A percentile compares a stretch with the other conserved stretches of the same genome.
phyloP scores from a whole-genome alignment of 2,329 filamentous ascomycete genomes.

The Tolypocladium sp. region DNA sequence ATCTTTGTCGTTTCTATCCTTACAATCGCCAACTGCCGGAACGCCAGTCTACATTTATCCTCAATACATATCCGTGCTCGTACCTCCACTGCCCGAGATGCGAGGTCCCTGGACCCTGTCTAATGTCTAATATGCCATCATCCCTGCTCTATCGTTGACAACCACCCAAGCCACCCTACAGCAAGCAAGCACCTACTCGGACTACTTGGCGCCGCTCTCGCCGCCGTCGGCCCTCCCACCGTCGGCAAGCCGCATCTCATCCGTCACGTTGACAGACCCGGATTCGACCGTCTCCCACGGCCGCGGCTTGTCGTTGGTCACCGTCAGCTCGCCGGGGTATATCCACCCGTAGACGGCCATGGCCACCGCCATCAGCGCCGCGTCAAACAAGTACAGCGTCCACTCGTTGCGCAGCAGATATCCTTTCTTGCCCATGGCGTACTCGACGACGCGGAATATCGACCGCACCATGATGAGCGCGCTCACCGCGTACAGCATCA shows the following conservation, averaged over 20 bases:
- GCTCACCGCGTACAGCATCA: slow-evolving; percentile 26
- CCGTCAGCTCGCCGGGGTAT: slow-evolving; percentile 9
- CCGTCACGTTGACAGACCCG: not conserved
- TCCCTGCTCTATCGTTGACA: too few species aligned
- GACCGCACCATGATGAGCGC: slow-evolving; percentile 32
- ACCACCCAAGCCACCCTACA: too few species aligned
- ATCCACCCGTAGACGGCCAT: slow-evolving; percentile 11
- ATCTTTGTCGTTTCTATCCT: too few species aligned
- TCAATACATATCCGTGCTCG: too few species aligned
- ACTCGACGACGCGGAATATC: slow-evolving; percentile 39
- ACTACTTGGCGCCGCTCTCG: not conserved
- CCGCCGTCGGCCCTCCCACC: not conserved
- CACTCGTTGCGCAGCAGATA: slow-evolving; percentile 31
- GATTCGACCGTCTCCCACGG: slow-evolving; percentile 2
- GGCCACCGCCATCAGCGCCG: slow-evolving; percentile 11
- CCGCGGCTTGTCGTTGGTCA: not conserved
- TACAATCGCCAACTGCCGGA: too few species aligned
- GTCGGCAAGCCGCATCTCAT: slow-evolving; percentile 2
- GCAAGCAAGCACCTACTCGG: too few species aligned
- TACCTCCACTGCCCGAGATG: too few species aligned
- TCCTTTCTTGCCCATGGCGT: slow-evolving; percentile 28
- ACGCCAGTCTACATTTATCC: too few species aligned
- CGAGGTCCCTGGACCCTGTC: too few species aligned
- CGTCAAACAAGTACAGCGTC: slow-evolving; percentile 34
- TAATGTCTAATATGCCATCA: too few species aligned